These are phyloP conservation scores for Leishmania gerbilli DNA, from an alignment of 208 protist species.

Conservation along the genomic window DNA sequence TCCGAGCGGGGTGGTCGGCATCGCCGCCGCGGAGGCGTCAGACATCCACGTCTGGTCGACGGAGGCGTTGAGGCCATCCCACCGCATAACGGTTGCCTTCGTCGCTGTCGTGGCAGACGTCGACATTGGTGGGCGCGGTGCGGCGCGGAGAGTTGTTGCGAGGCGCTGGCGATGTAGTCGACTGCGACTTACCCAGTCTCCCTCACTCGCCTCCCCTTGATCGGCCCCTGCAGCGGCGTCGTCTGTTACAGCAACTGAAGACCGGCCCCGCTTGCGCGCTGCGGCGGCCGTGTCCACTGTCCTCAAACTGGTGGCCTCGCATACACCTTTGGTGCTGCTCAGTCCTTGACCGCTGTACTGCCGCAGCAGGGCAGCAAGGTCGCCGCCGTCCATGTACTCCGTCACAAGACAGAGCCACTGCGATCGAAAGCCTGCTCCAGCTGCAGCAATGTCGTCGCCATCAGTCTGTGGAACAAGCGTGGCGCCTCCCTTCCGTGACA, in stretches of 20 bases:
- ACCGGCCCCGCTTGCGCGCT: background rate
- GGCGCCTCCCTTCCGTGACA: background rate
- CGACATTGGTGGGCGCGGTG: background rate
- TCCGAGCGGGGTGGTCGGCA: slow-evolving; percentile 26
- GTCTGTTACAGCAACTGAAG: background rate
- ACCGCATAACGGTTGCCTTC: background rate
- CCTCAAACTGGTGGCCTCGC: background rate
- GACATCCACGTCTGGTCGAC: slow-evolving; percentile 20
- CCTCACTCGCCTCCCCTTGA: background rate
- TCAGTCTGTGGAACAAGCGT: background rate
- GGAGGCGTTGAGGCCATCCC: background rate
- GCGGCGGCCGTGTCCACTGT: background rate
- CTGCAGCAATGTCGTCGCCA: background rate
- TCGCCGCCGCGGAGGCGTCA: slow-evolving; percentile 8
- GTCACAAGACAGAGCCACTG: slow-evolving; percentile 81
- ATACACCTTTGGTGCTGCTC: background rate
- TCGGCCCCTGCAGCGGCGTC: background rate
- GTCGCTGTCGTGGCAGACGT: background rate
- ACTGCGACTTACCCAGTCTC: slow-evolving; percentile 3
- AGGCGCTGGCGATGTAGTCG: slow-evolving; percentile 11
- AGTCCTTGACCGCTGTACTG: slow-evolving; percentile 10
- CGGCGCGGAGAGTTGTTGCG: background rate
- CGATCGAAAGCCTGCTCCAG: background rate
- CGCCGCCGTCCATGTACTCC: slow-evolving; percentile 87
- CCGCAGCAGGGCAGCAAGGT: slow-evolving; percentile 50